phyloP scores from a whole-genome alignment of 768 basidiomycete species.

The Phylloporus rhodoxanthus region DNA sequence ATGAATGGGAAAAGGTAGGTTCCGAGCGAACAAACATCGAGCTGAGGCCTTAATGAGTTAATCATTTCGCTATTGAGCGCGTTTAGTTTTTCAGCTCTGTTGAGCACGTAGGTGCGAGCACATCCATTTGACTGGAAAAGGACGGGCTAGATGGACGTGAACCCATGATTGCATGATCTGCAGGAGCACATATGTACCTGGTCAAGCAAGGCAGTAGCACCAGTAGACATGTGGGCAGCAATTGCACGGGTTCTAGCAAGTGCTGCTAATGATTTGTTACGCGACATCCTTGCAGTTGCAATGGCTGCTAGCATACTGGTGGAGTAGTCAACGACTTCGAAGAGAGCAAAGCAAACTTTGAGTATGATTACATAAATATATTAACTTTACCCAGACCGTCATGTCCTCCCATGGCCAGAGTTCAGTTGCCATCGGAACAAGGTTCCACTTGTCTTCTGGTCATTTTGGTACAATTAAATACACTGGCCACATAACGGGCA shows the following conservation, averaged over 20 bases:
- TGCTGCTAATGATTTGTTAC: conserved; percentile 22
- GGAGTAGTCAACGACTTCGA: neutral
- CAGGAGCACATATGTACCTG: conserved; percentile 15
- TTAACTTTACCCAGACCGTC: neutral
- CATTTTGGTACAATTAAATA: conserved; percentile 67
- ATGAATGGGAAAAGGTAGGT: conserved; percentile 1
- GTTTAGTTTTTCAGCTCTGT: conserved; percentile 77
- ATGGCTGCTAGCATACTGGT: conserved; percentile 25
- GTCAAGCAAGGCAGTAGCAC: conserved; percentile 12
- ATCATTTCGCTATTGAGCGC: conserved; percentile 80
- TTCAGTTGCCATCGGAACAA: conserved; percentile 40
- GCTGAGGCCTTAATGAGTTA: conserved; percentile 56
- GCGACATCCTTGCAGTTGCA: conserved; percentile 27
- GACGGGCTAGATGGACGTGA: conserved; percentile 40
- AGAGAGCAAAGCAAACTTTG: conserved; percentile 1
- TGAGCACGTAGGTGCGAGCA: conserved; percentile 68
- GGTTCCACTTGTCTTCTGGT: conserved; percentile 45
- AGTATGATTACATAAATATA: conserved; percentile 14
- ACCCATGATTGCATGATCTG: neutral
- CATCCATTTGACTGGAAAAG: conserved; percentile 62
- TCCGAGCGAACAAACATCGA: conserved; percentile 51
- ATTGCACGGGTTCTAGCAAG: conserved; percentile 29
- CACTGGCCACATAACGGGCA: conserved; percentile 56
- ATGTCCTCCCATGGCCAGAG: conserved; percentile 7
- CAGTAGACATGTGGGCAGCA: conserved; percentile 33